These are phyloP conservation scores for Barbarea vulgaris DNA, from an alignment of 345 rosid species.

Conservation along the genomic window DNA sequence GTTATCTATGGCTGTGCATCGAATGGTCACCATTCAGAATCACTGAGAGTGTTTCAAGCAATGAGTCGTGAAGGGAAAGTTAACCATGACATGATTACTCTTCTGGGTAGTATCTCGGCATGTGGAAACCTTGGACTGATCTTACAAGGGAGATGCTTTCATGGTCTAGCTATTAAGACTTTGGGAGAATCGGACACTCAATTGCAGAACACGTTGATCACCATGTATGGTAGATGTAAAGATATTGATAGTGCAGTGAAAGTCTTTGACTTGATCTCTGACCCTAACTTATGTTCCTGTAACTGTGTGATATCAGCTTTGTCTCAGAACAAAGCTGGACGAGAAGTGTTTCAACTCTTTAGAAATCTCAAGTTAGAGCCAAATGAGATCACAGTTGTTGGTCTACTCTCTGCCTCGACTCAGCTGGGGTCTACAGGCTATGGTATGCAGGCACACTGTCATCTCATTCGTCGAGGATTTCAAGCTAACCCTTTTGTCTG, in stretches of 20 bases:
- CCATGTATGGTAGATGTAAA: conserved; percentile 66
- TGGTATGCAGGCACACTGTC: conserved; percentile 60
- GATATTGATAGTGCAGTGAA: conserved; percentile 50
- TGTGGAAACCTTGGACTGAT: conserved; percentile 53
- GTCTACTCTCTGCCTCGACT: conserved; percentile 59
- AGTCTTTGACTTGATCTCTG: conserved; percentile 44
- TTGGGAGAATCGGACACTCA: conserved; percentile 43
- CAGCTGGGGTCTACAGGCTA: conserved; percentile 51
- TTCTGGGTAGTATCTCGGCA: conserved; percentile 47
- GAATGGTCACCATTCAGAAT: conserved; percentile 41
- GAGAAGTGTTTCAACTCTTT: conserved; percentile 55
- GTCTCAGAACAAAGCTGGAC: conserved; percentile 60
- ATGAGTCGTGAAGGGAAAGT: conserved; percentile 45
- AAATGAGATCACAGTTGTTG: conserved; percentile 59
- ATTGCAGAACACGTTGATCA: conserved; percentile 59
- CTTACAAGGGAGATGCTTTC: conserved; percentile 51
- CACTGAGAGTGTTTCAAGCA: conserved; percentile 47
- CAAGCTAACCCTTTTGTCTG: conserved; percentile 47
- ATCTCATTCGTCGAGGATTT: conserved; percentile 45
- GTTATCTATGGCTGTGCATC: conserved; percentile 49
- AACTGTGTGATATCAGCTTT: conserved; percentile 68
- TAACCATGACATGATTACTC: conserved; percentile 49
- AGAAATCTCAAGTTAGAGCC: conserved; percentile 47
- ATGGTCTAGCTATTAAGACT: conserved; percentile 54
- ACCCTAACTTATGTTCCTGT: conserved; percentile 67